A percentile compares a stretch with the other conserved stretches of the same genome.
phyloP scores from a whole-genome alignment of 441 rosid species.

The Gossypium davidsonii region DNA sequence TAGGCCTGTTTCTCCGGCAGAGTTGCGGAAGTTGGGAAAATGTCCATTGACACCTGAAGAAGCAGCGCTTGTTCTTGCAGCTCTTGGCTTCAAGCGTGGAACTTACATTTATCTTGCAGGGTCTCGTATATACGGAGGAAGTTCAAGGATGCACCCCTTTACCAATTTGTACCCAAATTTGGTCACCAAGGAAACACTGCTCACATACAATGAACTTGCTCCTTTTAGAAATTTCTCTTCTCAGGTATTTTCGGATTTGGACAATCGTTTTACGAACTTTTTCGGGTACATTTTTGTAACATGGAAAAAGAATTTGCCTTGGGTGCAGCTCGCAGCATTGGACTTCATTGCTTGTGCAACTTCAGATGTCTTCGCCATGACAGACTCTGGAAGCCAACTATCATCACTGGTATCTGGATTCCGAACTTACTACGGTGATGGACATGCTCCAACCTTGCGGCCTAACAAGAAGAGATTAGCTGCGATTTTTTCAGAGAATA shows the following conservation, averaged over 20 bases:
- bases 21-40: slow-evolving; percentile 68
- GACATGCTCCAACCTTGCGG: slow-evolving; percentile 64
- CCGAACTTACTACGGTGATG: slow-evolving; percentile 72
- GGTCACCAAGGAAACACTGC: slow-evolving; percentile 84
- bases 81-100: slow-evolving; percentile 63
- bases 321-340: slow-evolving; percentile 77
- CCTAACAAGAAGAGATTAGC: slow-evolving; percentile 95
- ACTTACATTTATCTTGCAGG: slow-evolving; percentile 85
- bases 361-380: slow-evolving; percentile 90
- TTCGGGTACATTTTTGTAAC: neutral
- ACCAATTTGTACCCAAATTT: slow-evolving; percentile 73
- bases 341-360: slow-evolving; percentile 88
- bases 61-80: slow-evolving; percentile 79
- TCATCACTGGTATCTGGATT: slow-evolving; percentile 86
- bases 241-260: slow-evolving; percentile 38
- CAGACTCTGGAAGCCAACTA: slow-evolving; percentile 94
- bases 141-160: slow-evolving; percentile 64
- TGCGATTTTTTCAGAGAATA: slow-evolving; percentile 55
- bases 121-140: slow-evolving; percentile 68
- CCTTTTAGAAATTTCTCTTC: slow-evolving; percentile 89
- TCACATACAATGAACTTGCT: slow-evolving; percentile 62
- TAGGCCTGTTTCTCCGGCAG: slow-evolving; percentile 48
- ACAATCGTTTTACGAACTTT: neutral
- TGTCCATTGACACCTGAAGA: slow-evolving; percentile 97
- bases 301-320: neutral